Conservation (phyloP, 2,329 filamentous ascomycete genomes). For the Emmonsia crescens region DNA sequence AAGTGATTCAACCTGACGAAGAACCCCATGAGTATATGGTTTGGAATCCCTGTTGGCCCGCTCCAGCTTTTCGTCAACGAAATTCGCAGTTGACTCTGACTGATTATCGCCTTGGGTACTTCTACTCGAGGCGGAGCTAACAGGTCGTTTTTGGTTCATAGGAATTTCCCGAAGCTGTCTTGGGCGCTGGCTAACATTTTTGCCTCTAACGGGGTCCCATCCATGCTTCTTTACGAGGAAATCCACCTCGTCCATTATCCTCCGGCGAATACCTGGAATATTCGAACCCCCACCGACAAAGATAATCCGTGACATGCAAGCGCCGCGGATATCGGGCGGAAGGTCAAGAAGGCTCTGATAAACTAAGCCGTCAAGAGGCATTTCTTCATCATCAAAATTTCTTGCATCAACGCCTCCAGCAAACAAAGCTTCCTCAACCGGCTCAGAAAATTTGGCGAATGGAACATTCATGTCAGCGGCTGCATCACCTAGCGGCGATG, state of each 20-base stretch:
- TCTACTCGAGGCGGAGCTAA: conserved; percentile 13
- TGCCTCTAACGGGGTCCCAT: conserved; percentile 68
- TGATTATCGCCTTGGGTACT: conserved; percentile 8
- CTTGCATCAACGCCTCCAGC: conserved; percentile 39
- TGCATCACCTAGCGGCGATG: conserved; percentile 33
- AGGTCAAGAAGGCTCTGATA: conserved; percentile 66
- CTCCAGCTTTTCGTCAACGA: conserved; percentile 32
- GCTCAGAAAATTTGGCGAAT: conserved; percentile 59
- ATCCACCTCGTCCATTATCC: conserved; percentile 65
- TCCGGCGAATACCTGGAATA: conserved; percentile 66
- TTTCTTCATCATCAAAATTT: conserved; percentile 77
- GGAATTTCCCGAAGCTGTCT: conserved; percentile 32
- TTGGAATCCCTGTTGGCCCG: conserved; percentile 27
- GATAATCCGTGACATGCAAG: conserved; percentile 81
- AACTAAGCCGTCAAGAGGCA: conserved; percentile 63
- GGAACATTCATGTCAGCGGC: conserved; percentile 47
- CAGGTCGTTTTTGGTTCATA: conserved; percentile 17
- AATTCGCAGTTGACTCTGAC: conserved; percentile 36
- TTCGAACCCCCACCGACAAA: conserved; percentile 72
- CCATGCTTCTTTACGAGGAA: conserved; percentile 55
- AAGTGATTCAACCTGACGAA: conserved; percentile 47
- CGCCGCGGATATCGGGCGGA: conserved; percentile 68
- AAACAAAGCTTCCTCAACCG: conserved; percentile 67
- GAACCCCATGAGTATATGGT: conserved; percentile 25
- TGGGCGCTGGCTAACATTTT: conserved; percentile 44